phyloP scores from a whole-genome alignment of 768 basidiomycete species.

The Tylopilus rubrobrunneus region DNA sequence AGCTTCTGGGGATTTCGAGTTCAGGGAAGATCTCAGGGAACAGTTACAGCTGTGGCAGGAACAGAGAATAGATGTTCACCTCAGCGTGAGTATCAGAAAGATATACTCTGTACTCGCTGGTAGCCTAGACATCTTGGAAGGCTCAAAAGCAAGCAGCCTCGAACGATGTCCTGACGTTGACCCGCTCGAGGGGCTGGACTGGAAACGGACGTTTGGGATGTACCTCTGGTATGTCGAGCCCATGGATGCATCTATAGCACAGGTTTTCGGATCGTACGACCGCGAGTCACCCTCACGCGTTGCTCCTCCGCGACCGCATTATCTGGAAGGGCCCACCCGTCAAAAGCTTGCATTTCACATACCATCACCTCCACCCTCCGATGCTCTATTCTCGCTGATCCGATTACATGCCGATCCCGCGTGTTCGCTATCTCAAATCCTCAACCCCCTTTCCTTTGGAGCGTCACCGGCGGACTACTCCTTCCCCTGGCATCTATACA shows the following conservation, averaged over 20 bases:
- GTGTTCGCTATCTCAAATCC: slow-evolving; percentile 62
- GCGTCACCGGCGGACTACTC: slow-evolving; percentile 76
- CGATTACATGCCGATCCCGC: slow-evolving; percentile 71
- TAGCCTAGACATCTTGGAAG: slow-evolving; percentile 55
- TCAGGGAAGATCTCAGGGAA: slow-evolving; percentile 63
- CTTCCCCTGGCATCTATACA: slow-evolving; percentile 90
- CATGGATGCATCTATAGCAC: slow-evolving; percentile 64
- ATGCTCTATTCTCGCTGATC: slow-evolving; percentile 81
- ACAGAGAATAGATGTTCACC: slow-evolving; percentile 66
- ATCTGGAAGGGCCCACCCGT: slow-evolving; percentile 34
- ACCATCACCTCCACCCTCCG: slow-evolving; percentile 45
- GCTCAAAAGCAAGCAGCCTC: slow-evolving; percentile 47
- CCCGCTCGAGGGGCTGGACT: slow-evolving; percentile 75
- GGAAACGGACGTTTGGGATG: slow-evolving; percentile 91
- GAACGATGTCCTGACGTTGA: slow-evolving; percentile 55
- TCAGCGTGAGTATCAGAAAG: slow-evolving; percentile 65
- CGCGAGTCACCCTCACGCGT: slow-evolving; percentile 37
- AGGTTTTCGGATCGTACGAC: slow-evolving; percentile 65
- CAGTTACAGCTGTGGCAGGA: slow-evolving; percentile 85
- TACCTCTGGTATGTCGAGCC: slow-evolving; percentile 85
- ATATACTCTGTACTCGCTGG: slow-evolving; percentile 86
- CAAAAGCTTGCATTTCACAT: slow-evolving; percentile 38
- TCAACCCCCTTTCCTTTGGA: slow-evolving; percentile 71
- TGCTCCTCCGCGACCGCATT: slow-evolving; percentile 59
- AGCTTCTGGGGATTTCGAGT: slow-evolving; percentile 72